Evolutionary conservation across 371 early-diverging fungal genomes (phyloP), one percentile per base, ranked within the genome.

Genomic region (Enterospora canceri): DNA sequence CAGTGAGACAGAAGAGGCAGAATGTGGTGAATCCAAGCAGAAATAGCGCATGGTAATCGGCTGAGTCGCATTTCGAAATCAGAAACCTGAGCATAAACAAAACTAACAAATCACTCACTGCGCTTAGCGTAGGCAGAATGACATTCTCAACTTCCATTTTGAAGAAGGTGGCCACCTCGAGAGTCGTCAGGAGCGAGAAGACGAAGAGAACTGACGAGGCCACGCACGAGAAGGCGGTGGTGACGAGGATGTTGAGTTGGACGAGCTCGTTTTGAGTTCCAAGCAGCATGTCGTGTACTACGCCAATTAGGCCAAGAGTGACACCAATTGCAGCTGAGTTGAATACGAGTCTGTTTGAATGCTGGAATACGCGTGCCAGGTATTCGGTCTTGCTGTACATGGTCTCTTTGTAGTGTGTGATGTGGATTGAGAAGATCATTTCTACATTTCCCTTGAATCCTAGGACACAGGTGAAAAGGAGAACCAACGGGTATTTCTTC

Each of bases 401-500:
- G 5, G 49, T 54, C 8, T 70, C 56, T 26, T 63, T 63, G 34
- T 70, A 16, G 4, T 70, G 61, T 0, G 75, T 67, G 21, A 77
- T 30, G 51, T 77, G 60, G 64, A 77, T 58, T 2, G 79, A 76
- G 67, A 73, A 77, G 23, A 72, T 68, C 4, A 79, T 53, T 59
- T 81, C 81, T 26, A 74, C 70, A 62, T 79, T 81, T 31, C 79
- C 79, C 62, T 79, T 81, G 62, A 81, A 81, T 60, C 65, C 68
- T 51, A 79, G 55, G 30, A 81, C 75, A 60, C 79, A 81, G 53
- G 59, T 79, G n/a, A 73, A 54, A 48, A 70, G 34, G n/a, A 81
- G 62, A 31, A 81, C 26, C 18, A 79, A 47, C 16, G 79, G 81
- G 60, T 71, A 73, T 21, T 55, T 50, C 23, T 30, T 2, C 4